Conservation (phyloP, 805 yeast genomes). For the Saccharomycopsis capsularis region DNA sequence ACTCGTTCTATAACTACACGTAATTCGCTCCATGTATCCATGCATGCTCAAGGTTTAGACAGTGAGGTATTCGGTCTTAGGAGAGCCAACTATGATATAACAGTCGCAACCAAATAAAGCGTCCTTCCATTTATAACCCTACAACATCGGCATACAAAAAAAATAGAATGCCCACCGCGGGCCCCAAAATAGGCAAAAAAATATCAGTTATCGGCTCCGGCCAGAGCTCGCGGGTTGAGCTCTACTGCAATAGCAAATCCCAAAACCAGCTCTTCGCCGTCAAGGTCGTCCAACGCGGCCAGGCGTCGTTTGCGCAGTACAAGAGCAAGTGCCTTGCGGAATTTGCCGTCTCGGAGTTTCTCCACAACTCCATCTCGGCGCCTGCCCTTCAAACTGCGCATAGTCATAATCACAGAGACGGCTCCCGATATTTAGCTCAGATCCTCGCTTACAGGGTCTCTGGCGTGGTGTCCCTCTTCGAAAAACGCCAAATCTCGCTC, state of each 20-base stretch:
- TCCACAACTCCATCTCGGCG: neutral
- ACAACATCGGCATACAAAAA: too few species aligned
- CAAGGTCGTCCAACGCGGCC: neutral
- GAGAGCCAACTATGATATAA: too few species aligned
- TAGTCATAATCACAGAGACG: neutral
- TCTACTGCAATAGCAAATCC: neutral
- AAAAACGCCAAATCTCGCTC: neutral
- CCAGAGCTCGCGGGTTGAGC: conserved; percentile 11
- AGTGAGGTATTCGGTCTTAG: too few species aligned
- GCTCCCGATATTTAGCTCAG: neutral
- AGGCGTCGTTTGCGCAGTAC: neutral
- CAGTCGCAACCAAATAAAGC: too few species aligned
- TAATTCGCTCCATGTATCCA: too few species aligned
- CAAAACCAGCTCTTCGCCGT: neutral
- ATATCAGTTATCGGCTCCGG: conserved; percentile 15
- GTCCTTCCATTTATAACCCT: too few species aligned
- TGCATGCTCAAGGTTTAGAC: too few species aligned
- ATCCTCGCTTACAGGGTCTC: neutral
- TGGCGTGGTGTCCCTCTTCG: neutral
- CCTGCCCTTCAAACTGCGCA: too few species aligned
- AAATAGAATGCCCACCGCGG: too few species aligned
- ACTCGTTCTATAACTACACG: too few species aligned
- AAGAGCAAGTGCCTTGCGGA: conserved; percentile 5
- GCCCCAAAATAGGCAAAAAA: too few species aligned
- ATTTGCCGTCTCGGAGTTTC: neutral